These are phyloP conservation scores for Papiliotrema fonsecae DNA, from an alignment of 1,284 basidiomycete species.

Conservation along the genomic window DNA sequence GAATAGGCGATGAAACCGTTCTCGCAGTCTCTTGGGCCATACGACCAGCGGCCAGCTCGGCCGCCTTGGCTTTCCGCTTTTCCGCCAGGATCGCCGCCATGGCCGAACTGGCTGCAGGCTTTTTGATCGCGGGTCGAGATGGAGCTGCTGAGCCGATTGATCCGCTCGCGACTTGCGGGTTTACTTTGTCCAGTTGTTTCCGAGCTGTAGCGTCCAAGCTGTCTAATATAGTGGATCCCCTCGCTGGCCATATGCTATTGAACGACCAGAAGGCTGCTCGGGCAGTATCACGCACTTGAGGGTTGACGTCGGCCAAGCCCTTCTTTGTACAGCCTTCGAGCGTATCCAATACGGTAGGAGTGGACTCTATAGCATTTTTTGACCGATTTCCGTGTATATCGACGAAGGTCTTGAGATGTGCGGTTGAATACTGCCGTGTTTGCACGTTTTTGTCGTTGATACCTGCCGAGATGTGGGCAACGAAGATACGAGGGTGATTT, in stretches of 20 bases:
- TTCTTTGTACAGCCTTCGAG: slow-evolving; percentile 70
- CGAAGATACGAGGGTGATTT: slow-evolving; percentile 62
- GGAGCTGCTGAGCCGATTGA: background rate
- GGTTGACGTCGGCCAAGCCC: slow-evolving; percentile 71
- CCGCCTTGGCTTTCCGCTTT: slow-evolving; percentile 33
- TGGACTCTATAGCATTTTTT: slow-evolving; percentile 59
- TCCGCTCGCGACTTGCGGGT: slow-evolving; percentile 50
- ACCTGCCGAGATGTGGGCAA: slow-evolving; percentile 67
- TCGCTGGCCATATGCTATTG: slow-evolving; percentile 67
- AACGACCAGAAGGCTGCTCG: slow-evolving; percentile 78
- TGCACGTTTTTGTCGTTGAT: slow-evolving; percentile 83
- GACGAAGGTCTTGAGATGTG: slow-evolving; percentile 70
- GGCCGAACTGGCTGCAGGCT: slow-evolving; percentile 14
- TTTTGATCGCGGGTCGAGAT: background rate
- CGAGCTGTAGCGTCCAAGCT: slow-evolving; percentile 64
- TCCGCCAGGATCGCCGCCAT: slow-evolving; percentile 35
- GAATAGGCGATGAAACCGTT: slow-evolving; percentile 26
- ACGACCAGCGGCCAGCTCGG: slow-evolving; percentile 24
- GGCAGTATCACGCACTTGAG: slow-evolving; percentile 68
- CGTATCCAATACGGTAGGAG: slow-evolving; percentile 59
- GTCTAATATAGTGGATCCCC: slow-evolving; percentile 61
- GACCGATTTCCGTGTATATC: slow-evolving; percentile 63
- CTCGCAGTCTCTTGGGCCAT: slow-evolving; percentile 17
- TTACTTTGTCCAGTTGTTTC: slow-evolving; percentile 81
- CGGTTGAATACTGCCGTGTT: slow-evolving; percentile 61